Evolutionary conservation across 257 asterid genomes (phyloP), one percentile per base, ranked within the genome.

Genomic region (Nicotiana paniculata): DNA sequence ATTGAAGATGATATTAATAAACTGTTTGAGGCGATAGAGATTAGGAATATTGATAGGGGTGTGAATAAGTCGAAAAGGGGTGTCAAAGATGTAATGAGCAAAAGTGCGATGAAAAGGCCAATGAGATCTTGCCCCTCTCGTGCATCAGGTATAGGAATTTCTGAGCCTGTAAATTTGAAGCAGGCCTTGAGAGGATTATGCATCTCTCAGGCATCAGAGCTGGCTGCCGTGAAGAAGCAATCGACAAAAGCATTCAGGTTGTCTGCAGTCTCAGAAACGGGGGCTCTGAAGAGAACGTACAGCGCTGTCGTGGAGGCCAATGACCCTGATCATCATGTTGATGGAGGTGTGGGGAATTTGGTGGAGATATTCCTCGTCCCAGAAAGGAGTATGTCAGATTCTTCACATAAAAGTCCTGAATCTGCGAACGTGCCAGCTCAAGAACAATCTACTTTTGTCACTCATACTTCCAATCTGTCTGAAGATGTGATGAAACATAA

Each of bases 161-260:
- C 98, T 0, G 97, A 91, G 79, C 26, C 96, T 16, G 91, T 82
- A 82, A 92, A 94, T 87, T 86, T 95, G 88, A 95, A 95, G 89
- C 98, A 95, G 90, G 98, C 99, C 16, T 79, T 95, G 76, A 87
- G 99, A 90, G 98, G 99, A 69, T 85, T 93, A 85, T 93, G 97
- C 90, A 93, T 95, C 83, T 92, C 99, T 79, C 99, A 95, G 83
- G 99, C 99, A 57, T 93, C 99, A 0, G 97, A 92, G 86, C 90
- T 93, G 96, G 99, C 99, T 65, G 93, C 98, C 64, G 81, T 90
- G 65, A 95, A 91, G 91, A 93, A 90, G 78, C 89, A 91, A 48
- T 62, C 85, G 82, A 80, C 88, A 10, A 92, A 90, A 83, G 88
- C 89, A 5, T 85, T 92, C 6, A 82, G 88, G 58, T 86, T 91